Base-by-base conservation (phyloP, 2,329 filamentous ascomycete genomes). In the Apiospora rasikravindrae region DNA sequence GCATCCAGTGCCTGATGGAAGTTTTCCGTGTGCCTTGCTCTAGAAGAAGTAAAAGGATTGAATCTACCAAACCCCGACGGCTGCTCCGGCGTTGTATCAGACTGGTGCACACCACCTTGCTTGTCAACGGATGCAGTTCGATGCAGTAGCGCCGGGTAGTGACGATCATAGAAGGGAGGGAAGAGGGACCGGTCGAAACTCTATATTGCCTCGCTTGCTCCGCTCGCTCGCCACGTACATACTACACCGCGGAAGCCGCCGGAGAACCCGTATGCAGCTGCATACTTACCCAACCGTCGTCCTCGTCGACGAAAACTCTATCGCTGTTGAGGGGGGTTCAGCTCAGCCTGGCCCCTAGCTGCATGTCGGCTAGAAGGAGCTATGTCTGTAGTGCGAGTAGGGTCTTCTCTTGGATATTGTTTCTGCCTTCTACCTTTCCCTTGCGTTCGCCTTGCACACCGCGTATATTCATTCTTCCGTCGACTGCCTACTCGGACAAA, bases 111-210 rank as follows among this genome's bases (percentile, higher is more conserved):
- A 57, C 26, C 14, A 29, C 4, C 26, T 2, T 19, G n/a, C 33
- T 13, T 40, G 33, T 40, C 57, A 64, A 64, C 57, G 57, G 33
- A 8, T 26, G 51, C 11, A 37, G 53, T 19, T 19, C n/a, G 19
- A 40, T 37, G 57, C 57, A 40, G 57, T 64, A 64, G 57, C 33
- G 57, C 29, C 57, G 57, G 57, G 57, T 64, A 64, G 57, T 10
- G 29, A 61, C 14, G 29, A 37, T 61, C 53, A 37, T 4, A 22
- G 47, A 24, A 51, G 47, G 47, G 6, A 16, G 16, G 13, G 13
- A 22, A 33, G 53, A 33, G 19, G 3, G 19, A 16, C 14, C 57
- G 57, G 57, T 40, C 10, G 57, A 64, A 64, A 64, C 57, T 64
- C 29, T 64, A 64, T 64, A 40, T 40, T 24, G 57, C 19, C 51